Base-by-base conservation (phyloP, 1,139 yeast species). In the Ogataea hybrid region DNA sequence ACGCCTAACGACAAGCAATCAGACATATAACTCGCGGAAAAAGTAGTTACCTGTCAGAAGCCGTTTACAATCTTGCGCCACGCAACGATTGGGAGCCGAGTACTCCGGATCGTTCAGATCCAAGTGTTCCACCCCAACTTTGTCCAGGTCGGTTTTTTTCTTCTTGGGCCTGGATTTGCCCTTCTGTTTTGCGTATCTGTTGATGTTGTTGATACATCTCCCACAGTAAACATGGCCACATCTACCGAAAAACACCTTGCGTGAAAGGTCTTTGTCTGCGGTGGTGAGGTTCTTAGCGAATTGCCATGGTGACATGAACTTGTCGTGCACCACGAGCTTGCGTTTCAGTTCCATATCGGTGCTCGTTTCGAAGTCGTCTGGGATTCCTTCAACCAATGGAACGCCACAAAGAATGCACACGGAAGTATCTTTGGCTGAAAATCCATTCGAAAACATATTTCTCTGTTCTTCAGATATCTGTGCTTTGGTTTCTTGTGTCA, bases 221-320 rank as follows among this genome's bases (percentile, higher is more conserved):
- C 96, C 96, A 62, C 97, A 89, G 59, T 77, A 89, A 1, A 82
- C 75, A 65, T 89, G 97, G 0, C 96, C 96, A 67, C 97, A 89
- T 10, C 59, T 57, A 0, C 90, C 75, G 22, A 76, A 73, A 58
- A 83, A 88, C 5, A 84, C 76, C 47, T 92, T 71, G 55, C 73
- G 79, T 1, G 92, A 81, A 25, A 86, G 65, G 40, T 76, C 82
- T 25, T 67, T 59, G 54, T 86, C 95, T 1, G 69, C 69, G 7
- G 68, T 71, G 0, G 83, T 72, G 11, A 81, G 65, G 27, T 35
- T 38, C n/a, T 37, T 44, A 12, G 68, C 54, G 39, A 82, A 76
- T 52, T 79, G 81, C 75, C 84, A 84, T 1, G 92, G 92, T 1
- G 89, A 85, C 27, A 58, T 69, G 12, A 75, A 66, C 14, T 50